Percentiles rank a stretch among this genome's conserved stretches.
Evolutionary conservation across 2,329 filamentous ascomycete genomes (phyloP).

Genomic region (Calonectria pseudoreteaudii): DNA sequence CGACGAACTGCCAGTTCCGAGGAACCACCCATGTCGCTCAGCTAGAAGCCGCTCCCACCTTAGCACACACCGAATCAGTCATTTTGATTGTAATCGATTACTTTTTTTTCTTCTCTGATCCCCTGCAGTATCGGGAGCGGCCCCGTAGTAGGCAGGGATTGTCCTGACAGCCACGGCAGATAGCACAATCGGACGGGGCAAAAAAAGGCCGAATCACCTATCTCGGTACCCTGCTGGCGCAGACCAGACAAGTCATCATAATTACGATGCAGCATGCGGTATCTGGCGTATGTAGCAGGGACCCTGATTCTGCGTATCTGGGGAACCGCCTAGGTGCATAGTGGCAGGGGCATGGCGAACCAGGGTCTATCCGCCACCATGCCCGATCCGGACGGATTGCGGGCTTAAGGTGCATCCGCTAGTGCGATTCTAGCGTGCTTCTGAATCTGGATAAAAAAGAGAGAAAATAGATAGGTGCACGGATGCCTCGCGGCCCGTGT

Average conservation of each 20-base stretch:
- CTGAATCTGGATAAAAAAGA: slow-evolving; percentile 21
- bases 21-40: not conserved
- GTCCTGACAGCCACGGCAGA: not conserved
- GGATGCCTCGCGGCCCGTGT: not conserved
- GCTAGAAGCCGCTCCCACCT: not conserved
- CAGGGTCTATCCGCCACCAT: not conserved
- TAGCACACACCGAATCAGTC: not conserved
- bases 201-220: not conserved
- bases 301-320: slow-evolving; percentile 2
- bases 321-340: not conserved
- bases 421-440: slow-evolving; percentile 8
- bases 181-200: not conserved
- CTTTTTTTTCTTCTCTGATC: not conserved
- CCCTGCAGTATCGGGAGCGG: not conserved
- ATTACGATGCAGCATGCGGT: not conserved
- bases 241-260: not conserved
- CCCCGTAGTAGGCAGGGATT: not conserved
- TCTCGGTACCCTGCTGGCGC: not conserved
- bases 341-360: not conserved
- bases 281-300: not conserved
- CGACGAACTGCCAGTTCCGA: slow-evolving; percentile 7
- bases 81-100: not conserved
- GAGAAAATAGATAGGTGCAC: slow-evolving; percentile 21
- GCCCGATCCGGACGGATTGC: not conserved
- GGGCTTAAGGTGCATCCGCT: not conserved